Evolutionary conservation across 345 rosid species (phyloP), one percentile per base, ranked within the genome.

Genomic region (Eucalyptus regnans): DNA sequence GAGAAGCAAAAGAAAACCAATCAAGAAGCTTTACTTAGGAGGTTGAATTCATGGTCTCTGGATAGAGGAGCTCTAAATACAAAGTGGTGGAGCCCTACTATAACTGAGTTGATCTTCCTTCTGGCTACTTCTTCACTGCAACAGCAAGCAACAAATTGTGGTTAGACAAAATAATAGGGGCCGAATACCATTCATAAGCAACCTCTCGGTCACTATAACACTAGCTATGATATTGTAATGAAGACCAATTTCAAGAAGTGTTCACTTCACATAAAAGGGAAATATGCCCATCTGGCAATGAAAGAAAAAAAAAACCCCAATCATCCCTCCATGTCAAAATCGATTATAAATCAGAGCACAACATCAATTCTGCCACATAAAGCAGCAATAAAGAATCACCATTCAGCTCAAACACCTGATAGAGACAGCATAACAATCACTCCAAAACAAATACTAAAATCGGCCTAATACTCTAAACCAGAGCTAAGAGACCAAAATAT

Each of bases 51-150:
- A 6, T 51, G 54, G 54, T 51, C 54, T 51, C 8, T 51, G 56
- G 56, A 51, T 51, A 51, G 56, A 17, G 56, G 56, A 51, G 56
- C 56, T 52, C 56, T 17, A 1, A 52, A 51, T 51, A 17, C 0
- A 51, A 17, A 17, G 23, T 52, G 9, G 56, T 52, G 23, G 56
- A 18, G 56, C 89, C 95, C 91, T 37, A 96, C 95, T 18, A 98
- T 97, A 87, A 97, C 99, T 3, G 98, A 95, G 86, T 98, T 93
- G 50, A 98, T 95, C 90, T 96, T 97, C 97, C 90, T 96, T 90
- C 98, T 94, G 22, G 99, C 99, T 90, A 96, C 99, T 31, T 97
- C 96, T 93, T 95, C 99, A 88, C 99, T 96, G 92, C 37, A 48
- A 76, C 25, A 64, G 14, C 33, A 76, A 37, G 14, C 2, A 49